Evolutionary conservation across 2,329 filamentous ascomycete genomes (phyloP), one percentile per base, ranked within the genome.

Genomic region (Rhynchosporium agropyri): DNA sequence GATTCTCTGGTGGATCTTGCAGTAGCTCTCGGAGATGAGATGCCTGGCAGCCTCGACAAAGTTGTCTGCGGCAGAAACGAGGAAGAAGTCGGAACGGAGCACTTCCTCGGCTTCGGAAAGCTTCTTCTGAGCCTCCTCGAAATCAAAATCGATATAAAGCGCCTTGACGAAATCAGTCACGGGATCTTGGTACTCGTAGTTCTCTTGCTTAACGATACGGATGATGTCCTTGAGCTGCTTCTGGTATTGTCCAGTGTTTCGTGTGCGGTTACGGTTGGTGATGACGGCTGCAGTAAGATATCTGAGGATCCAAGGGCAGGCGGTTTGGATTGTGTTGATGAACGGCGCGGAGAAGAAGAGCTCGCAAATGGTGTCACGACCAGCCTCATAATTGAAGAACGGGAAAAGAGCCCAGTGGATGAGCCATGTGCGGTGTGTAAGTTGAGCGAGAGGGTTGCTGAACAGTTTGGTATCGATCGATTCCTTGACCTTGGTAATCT

Each of bases 241-340:
- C 83, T 98, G 94, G 82, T 99, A 96, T 73, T 87, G 82, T 69
- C 88, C 87, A 63, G 89, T 90, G 81, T 95, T 96, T 76, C 92
- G 89, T 45, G 71, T 84, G 68, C 92, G 89, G 76, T 83, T 88
- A 65, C 92, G 91, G 81, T 94, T 95, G 67, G 93, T 97, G 78
- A 99, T 96, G 73, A 99, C 94, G 70, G 94, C 91, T 56, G 92
- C 93, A 65, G 92, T 88, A 63, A 99, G 85, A 79, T 99, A 99
- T 71, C 95, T 89, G 73, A 99, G 84, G 68, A 97, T 88, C 95
- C 95, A 99, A 6, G 95, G 94, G 83, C 92, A 97, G 73, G 88
- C 90, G 64, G 95, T 97, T 84, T 99, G 95, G 77, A 99, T 97
- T 73, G 94, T 98, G 86, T 98, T 99, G 87, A 99, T 99, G 84